Conservation (phyloP, 345 rosid species). For the Eucalyptus cloeziana region DNA sequence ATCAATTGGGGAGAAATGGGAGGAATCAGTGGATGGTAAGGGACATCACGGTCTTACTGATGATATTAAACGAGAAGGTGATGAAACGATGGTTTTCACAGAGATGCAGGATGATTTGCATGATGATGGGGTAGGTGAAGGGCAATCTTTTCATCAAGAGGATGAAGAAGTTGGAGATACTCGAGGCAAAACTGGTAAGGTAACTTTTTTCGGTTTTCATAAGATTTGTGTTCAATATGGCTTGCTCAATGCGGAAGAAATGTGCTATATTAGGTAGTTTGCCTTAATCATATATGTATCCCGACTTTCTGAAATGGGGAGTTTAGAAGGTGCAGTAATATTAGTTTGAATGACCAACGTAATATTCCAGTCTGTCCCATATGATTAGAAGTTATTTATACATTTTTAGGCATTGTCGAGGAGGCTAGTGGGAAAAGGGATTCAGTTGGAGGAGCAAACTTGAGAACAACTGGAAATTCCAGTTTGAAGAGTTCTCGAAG, state of each 20-base stretch:
- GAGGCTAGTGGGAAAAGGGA: constrained; percentile 7
- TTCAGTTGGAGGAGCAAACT: constrained; percentile 8
- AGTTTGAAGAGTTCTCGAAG: neutral
- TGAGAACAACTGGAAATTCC: neutral
- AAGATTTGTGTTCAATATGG: neutral
- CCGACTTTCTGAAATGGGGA: neutral
- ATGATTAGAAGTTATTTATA: neutral
- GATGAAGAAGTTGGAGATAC: constrained; percentile 7
- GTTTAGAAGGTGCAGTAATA: neutral
- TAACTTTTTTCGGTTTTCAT: neutral
- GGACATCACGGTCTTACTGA: neutral
- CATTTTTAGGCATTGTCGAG: constrained; percentile 30
- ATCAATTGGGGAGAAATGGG: neutral
- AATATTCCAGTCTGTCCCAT: neutral
- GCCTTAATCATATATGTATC: neutral
- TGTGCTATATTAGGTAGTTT: neutral
- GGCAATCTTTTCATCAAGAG: neutral
- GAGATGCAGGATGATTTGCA: neutral
- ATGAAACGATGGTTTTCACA: neutral
- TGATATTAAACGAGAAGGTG: neutral
- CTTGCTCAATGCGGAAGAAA: neutral
- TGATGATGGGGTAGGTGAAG: neutral
- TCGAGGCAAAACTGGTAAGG: constrained; percentile 22
- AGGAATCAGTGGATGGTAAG: neutral
- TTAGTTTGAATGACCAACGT: neutral